Evolutionary conservation across 225 moss, liverwort and hornwort species (phyloP), one percentile per base, ranked within the genome.

Genomic region (Climacium dendroides): DNA sequence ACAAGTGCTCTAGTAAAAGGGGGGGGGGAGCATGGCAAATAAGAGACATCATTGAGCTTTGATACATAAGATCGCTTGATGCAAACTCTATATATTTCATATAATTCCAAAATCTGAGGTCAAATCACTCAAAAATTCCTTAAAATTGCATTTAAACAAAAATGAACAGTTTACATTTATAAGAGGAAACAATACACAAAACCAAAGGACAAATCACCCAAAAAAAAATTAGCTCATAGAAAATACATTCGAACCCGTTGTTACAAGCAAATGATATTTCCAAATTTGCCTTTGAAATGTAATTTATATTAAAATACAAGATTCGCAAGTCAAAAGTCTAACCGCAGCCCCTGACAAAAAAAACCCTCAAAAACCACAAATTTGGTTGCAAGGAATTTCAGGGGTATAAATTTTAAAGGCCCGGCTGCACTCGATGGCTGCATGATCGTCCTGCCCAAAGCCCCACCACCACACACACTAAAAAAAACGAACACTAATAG

Each of bases 221-320:
- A n/a, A n/a, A n/a, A n/a, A n/a, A n/a, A n/a, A n/a, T n/a, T n/a
- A n/a, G n/a, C n/a, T n/a, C n/a, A n/a, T n/a, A n/a, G n/a, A n/a
- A 26, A 71, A 71, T 5, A 2, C 26, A 71, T 8, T 3, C 0
- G 0, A 43, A 9, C 2, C 0, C 3, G 0, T 8, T 8, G 16
- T 28, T 28, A 9, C 6, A 29, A 28, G 45, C 6, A 45, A 45
- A 72, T 72, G 10, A 72, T 17, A 45, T 8, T 17, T 17, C 10
- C 1, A 0, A 29, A 47, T 29, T 29, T 11, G 0, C 23, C 13
- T 23, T 23, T 10, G 2, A 43, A 45, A 28, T 45, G 0, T 3
- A 0, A 50, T 14, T 13, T 50, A 13, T 50, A 7, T 1, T 11
- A 1, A 19, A 7, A 13, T 19, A 7, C 3, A 5, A 8, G 13